phyloP scores from a whole-genome alignment of 2,329 filamentous ascomycete genomes.

The Diaporthe sp. region DNA sequence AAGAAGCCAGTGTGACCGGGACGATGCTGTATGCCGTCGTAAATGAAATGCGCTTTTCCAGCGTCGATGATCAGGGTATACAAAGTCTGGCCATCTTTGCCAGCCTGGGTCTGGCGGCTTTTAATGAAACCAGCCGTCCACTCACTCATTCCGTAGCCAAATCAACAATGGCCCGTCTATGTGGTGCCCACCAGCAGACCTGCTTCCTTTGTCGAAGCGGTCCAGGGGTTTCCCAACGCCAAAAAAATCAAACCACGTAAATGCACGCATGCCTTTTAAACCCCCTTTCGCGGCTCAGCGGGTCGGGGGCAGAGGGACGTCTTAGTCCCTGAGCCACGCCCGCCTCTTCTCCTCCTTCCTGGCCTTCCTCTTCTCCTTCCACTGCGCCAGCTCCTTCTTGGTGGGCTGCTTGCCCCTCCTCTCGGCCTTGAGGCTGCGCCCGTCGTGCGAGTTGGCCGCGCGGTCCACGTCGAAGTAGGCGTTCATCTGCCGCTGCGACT shows the following conservation, averaged over 20 bases:
- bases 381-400: constrained; percentile 89
- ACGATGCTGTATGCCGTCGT: neutral
- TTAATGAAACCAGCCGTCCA: neutral
- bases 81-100: constrained; percentile 15
- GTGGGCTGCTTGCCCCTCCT: constrained; percentile 84
- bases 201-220: neutral
- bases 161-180: neutral
- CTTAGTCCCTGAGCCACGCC: constrained; percentile 89
- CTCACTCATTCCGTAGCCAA: neutral
- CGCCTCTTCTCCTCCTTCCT: constrained; percentile 95
- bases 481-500: constrained; percentile 88
- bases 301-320: too few species aligned
- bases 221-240: constrained; percentile 8
- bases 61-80: constrained; percentile 21
- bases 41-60: neutral
- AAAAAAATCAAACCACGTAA: neutral
- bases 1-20: neutral
- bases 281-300: too few species aligned
- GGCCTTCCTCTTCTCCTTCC: constrained; percentile 88
- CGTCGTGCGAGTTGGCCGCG: constrained; percentile 90
- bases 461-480: constrained; percentile 97
- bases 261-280: neutral
- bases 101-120: neutral
- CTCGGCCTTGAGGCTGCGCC: constrained; percentile 91
- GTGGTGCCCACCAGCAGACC: neutral